Evolutionary conservation across 208 protist genomes (phyloP).

Genomic region (Trypanosoma mega): DNA sequence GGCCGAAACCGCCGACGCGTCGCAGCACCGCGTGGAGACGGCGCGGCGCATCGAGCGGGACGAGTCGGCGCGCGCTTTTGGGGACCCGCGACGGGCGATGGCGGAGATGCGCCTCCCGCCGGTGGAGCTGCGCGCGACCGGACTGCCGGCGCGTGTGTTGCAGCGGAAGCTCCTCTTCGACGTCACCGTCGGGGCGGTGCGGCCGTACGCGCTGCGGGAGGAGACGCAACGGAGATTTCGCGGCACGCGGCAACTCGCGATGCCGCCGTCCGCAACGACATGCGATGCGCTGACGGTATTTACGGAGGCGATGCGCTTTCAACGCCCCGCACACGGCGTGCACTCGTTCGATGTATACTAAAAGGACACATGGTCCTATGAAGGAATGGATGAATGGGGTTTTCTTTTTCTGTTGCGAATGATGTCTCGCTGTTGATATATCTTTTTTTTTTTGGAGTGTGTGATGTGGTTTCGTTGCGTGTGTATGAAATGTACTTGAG

Average conservation of each 20-base stretch:
- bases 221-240: neutral
- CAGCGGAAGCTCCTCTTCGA: constrained; percentile 19
- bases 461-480: no score
- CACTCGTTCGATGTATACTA: constrained; percentile 27
- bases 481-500: neutral
- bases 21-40: constrained; percentile 6
- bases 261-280: constrained; percentile 17
- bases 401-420: no score
- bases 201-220: constrained; percentile 19
- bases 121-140: neutral
- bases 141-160: constrained; percentile 9
- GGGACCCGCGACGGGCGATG: constrained; percentile 4
- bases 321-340: constrained; percentile 20
- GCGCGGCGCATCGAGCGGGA: neutral
- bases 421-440: no score
- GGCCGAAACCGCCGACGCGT: neutral
- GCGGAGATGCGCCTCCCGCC: neutral
- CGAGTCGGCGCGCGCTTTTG: neutral
- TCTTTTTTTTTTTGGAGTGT: no score
- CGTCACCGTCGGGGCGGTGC: constrained; percentile 21
- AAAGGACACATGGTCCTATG: neutral
- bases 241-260: neutral
- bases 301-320: constrained; percentile 27
- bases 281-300: constrained; percentile 25
- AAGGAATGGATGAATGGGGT: no score